Conservation (phyloP, 2,329 filamentous ascomycete genomes). For the Fusarium sp. region DNA sequence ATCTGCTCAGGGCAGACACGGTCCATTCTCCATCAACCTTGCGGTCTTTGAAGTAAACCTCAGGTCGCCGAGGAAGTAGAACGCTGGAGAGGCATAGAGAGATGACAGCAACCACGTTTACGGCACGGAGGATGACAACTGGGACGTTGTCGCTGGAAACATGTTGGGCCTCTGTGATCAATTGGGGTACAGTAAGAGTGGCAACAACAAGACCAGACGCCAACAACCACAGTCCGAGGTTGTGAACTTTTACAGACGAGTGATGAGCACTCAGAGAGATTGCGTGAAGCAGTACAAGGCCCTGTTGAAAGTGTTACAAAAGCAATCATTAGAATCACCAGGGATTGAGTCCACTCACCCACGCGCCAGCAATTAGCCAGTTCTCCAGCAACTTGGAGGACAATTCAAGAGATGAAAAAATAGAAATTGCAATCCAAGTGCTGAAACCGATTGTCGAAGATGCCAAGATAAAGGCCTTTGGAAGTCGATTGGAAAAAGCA, state of each 20-base stretch:
- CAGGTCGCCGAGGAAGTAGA: constrained; percentile 74
- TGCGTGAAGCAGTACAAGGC: constrained; percentile 64
- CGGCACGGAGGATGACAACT: constrained; percentile 58
- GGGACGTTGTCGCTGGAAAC: constrained; percentile 52
- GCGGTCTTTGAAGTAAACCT: constrained; percentile 70
- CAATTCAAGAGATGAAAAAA: constrained; percentile 60
- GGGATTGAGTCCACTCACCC: constrained; percentile 64
- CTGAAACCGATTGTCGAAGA: constrained; percentile 66
- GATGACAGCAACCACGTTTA: constrained; percentile 60
- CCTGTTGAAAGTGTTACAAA: constrained; percentile 50
- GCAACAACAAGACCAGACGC: constrained; percentile 61
- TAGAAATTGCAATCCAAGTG: constrained; percentile 67
- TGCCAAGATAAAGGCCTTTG: constrained; percentile 66
- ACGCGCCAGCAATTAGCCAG: constrained; percentile 71
- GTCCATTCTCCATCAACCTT: constrained; percentile 74
- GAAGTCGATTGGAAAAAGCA: constrained; percentile 70
- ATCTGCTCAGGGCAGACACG: constrained; percentile 68
- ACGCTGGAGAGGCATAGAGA: constrained; percentile 62
- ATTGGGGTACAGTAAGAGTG: constrained; percentile 59
- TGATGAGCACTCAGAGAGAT: constrained; percentile 61
- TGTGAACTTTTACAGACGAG: constrained; percentile 64
- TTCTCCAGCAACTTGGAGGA: constrained; percentile 59
- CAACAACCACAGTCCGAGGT: constrained; percentile 64
- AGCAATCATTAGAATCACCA: neutral
- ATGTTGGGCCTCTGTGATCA: constrained; percentile 51